These are phyloP conservation scores for Paramyrothecium roridum DNA, from an alignment of 2,329 filamentous ascomycete genomes.

Conservation along the genomic window DNA sequence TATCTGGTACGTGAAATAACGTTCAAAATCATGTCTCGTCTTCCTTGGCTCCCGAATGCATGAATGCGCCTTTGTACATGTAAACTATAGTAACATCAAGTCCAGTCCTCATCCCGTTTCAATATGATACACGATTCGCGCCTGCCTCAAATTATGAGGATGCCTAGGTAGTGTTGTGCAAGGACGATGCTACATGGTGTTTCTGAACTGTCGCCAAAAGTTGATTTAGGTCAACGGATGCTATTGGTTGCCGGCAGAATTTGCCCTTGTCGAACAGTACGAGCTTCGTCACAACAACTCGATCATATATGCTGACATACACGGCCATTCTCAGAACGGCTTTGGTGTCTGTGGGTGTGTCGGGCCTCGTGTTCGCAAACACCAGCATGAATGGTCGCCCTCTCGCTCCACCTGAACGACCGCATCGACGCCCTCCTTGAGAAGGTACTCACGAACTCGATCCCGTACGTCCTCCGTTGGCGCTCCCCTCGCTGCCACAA, in stretches of 20 bases:
- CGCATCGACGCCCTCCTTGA: slow-evolving; percentile 71
- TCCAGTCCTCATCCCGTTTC: neutral
- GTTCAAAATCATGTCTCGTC: neutral
- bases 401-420: slow-evolving; percentile 87
- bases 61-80: neutral
- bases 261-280: neutral
- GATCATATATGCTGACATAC: neutral
- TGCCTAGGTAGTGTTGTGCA: neutral
- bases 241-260: neutral
- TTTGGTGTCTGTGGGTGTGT: slow-evolving; percentile 25
- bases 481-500: slow-evolving; percentile 69
- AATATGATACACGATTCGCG: neutral
- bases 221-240: too few relatives aligned
- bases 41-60: too few relatives aligned
- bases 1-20: neutral
- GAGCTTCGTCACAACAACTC: neutral
- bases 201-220: neutral
- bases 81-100: neutral
- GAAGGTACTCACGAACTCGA: slow-evolving; percentile 69
- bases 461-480: slow-evolving; percentile 81
- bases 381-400: slow-evolving; percentile 66
- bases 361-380: slow-evolving; percentile 29
- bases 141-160: neutral
- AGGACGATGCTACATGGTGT: too few relatives aligned
- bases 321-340: slow-evolving; percentile 22